Conservation (phyloP, 179 eudicot species). For the Patellifolia procumbens region DNA sequence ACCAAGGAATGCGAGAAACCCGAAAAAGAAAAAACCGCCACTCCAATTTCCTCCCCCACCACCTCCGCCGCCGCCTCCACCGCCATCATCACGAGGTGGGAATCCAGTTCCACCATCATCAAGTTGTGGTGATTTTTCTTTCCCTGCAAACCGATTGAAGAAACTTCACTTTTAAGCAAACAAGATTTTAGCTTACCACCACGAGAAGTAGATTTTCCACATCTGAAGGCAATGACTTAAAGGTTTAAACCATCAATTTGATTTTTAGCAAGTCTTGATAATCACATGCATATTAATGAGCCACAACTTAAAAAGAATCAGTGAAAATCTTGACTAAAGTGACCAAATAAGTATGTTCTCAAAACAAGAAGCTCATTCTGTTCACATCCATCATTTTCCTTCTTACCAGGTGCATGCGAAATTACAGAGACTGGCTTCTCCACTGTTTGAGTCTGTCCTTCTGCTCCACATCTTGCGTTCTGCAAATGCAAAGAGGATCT, state of each 20-base stretch:
- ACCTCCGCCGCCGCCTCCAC: constrained; percentile 74
- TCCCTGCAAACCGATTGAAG: constrained; percentile 42
- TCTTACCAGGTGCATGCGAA: constrained; percentile 72
- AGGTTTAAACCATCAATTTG: background rate
- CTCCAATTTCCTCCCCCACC: constrained; percentile 64
- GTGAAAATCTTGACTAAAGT: background rate
- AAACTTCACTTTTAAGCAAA: background rate
- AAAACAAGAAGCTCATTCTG: background rate
- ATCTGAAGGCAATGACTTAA: background rate
- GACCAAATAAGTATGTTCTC: background rate
- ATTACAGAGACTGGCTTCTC: constrained; percentile 70
- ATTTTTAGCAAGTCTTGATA: background rate
- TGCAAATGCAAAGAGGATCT: constrained; percentile 32
- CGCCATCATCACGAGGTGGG: constrained; percentile 84
- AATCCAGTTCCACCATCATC: constrained; percentile 86
- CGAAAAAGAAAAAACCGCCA: constrained; percentile 73
- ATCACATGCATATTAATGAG: background rate
- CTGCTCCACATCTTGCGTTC: constrained; percentile 75
- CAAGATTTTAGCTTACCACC: constrained; percentile 3
- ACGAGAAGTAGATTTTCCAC: background rate
- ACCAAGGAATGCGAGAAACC: constrained; percentile 64
- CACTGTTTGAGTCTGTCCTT: constrained; percentile 77
- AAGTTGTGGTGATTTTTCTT: constrained; percentile 80
- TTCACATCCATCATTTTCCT: background rate
- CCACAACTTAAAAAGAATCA: background rate